These are phyloP conservation scores for Neodidymelliopsis sp. DNA, from an alignment of 2,329 filamentous ascomycete genomes.

Conservation along the genomic window DNA sequence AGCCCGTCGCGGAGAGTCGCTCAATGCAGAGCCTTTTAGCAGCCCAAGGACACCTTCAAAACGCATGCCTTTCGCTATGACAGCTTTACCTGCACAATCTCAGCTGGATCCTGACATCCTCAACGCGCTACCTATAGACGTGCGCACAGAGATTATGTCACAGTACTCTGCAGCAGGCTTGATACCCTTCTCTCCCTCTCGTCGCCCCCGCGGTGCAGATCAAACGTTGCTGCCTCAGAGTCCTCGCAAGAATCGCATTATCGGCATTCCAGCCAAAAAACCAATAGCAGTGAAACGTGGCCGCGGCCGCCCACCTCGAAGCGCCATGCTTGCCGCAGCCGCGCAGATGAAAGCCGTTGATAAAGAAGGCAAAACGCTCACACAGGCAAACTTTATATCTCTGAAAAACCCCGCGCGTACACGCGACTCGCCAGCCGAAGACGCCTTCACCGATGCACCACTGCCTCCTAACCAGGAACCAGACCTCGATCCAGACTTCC, in stretches of 20 bases:
- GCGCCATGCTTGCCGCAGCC: conserved; percentile 54
- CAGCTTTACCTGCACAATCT: conserved; percentile 67
- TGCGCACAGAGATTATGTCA: conserved; percentile 82
- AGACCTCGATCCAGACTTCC: conserved; percentile 65
- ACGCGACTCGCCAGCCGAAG: conserved; percentile 27
- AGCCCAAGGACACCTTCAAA: conserved; percentile 27
- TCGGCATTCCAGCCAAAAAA: conserved; percentile 60
- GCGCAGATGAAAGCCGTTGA: conserved; percentile 56
- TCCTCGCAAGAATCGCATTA: conserved; percentile 61
- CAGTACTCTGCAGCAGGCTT: conserved; percentile 62
- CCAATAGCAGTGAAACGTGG: conserved; percentile 73
- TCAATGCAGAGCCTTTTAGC: neutral
- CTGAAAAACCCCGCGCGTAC: conserved; percentile 39
- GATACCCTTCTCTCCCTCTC: conserved; percentile 41
- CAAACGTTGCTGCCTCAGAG: conserved; percentile 49
- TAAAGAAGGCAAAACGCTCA: conserved; percentile 55
- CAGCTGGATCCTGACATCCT: conserved; percentile 88
- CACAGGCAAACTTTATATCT: conserved; percentile 76
- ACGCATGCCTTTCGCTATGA: conserved; percentile 35
- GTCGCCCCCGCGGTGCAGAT: conserved; percentile 44
- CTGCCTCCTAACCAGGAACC: conserved; percentile 19
- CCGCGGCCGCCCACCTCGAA: conserved; percentile 57
- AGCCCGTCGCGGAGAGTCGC: conserved; percentile 7
- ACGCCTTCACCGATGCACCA: conserved; percentile 35
- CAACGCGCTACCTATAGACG: conserved; percentile 80